A percentile compares a stretch with the other conserved stretches of the same genome.
Evolutionary conservation across 345 rosid genomes (phyloP).

Genomic region (Durio zibethinus): DNA sequence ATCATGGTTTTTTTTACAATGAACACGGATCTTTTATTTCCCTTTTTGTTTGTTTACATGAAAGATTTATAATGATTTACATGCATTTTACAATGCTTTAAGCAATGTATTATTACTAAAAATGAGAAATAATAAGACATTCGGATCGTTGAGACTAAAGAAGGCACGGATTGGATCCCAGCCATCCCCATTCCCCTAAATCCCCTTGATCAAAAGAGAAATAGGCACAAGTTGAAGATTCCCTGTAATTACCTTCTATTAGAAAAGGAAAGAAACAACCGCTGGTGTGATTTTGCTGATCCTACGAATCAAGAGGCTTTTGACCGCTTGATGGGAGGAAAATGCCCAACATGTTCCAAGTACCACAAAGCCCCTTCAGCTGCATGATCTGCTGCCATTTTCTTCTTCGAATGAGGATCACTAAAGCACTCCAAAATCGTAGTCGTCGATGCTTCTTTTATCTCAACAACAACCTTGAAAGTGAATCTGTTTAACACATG

Average conservation of each 20-base stretch:
- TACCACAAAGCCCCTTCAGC: conserved; percentile 75
- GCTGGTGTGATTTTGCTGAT: neutral
- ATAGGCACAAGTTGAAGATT: neutral
- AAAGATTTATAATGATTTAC: neutral
- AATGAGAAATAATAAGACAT: neutral
- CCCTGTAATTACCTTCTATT: too few relatives aligned
- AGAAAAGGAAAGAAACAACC: neutral
- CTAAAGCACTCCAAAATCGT: conserved; percentile 47
- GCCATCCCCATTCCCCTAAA: too few relatives aligned
- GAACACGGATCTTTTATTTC: neutral
- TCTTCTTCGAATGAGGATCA: conserved; percentile 40
- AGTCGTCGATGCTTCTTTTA: conserved; percentile 16
- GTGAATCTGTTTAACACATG: conserved; percentile 36
- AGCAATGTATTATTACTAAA: neutral
- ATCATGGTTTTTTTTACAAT: neutral
- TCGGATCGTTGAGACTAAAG: neutral
- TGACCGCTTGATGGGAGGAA: neutral
- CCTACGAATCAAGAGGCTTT: neutral
- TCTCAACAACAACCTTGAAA: conserved; percentile 37
- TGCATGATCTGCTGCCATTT: conserved; percentile 57
- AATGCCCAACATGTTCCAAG: conserved; percentile 40
- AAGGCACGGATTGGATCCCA: too few relatives aligned
- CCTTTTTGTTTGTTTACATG: neutral
- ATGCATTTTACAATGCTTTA: neutral
- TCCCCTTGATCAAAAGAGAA: too few relatives aligned